Evolutionary conservation across 306 rosid genomes (phyloP).

Genomic region (Begonia masoniana): DNA sequence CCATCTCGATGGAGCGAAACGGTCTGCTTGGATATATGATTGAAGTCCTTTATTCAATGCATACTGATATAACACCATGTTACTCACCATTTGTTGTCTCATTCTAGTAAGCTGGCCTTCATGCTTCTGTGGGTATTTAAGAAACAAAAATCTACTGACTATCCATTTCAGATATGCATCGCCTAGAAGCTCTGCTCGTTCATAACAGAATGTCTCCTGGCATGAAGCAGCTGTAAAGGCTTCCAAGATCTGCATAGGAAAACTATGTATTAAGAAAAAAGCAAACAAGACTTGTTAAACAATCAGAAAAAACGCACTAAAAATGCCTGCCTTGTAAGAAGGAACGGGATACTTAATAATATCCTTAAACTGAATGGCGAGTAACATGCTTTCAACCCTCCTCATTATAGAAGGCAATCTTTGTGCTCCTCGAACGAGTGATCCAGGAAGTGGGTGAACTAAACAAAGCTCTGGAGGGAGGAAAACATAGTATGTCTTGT

Average conservation of each 20-base stretch:
- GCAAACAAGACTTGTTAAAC: conserved; percentile 1
- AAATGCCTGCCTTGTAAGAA: conserved; percentile 46
- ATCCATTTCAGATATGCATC: conserved; percentile 98
- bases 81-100: conserved; percentile 98
- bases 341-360: conserved; percentile 60
- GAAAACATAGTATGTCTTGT: conserved; percentile 87
- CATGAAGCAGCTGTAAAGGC: conserved; percentile 99
- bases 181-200: conserved; percentile 99
- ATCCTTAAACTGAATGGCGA: conserved; percentile 71
- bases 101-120: conserved; percentile 99
- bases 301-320: conserved; percentile 10
- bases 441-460: conserved; percentile 86
- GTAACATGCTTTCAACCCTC: conserved; percentile 98
- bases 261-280: not conserved
- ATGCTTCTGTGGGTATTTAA: conserved; percentile 91
- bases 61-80: conserved; percentile 81
- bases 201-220: conserved; percentile 98
- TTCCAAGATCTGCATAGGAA: conserved; percentile 62
- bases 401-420: conserved; percentile 97
- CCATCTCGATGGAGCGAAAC: conserved; percentile 97
- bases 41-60: conserved; percentile 83
- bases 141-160: conserved; percentile 89
- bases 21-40: conserved; percentile 94
- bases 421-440: conserved; percentile 96
- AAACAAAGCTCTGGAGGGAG: conserved; percentile 95